Evolutionary conservation across 1,284 basidiomycete genomes (phyloP), one percentile per base, ranked within the genome.

Genomic region (Rhodotorula sp.): DNA sequence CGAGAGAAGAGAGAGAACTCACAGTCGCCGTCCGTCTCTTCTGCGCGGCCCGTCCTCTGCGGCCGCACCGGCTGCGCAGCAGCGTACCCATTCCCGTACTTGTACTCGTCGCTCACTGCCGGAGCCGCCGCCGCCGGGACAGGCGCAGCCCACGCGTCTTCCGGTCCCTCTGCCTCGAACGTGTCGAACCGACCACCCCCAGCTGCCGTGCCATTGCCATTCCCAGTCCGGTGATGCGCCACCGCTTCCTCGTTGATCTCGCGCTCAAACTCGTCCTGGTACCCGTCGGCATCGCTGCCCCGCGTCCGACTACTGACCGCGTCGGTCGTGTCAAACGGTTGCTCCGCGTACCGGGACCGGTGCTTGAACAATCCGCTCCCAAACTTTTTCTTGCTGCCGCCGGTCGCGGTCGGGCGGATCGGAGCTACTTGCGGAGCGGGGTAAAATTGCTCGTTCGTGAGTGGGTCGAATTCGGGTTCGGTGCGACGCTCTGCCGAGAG

Each of bases 241-340:
- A 19, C 19, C 52, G 47, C 14, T 5, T 62, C 71, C 55, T 61
- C 62, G 54, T 76, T 76, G 67, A 76, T 71, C 60, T 76, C 74
- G 54, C 72, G 56, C 65, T 76, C 75, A 56, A 72, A 76, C 8
- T 74, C 75, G 63, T 74, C 75, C 63, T 74, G 68, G 67, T 62
- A 76, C 38, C 64, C 68, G 55, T 71, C 72, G 31, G 34, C 21
- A 8, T 49, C 49, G 43, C 66, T 60, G 52, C 58, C 49, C 15
- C 58, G 60, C 8, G 68, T 67, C 12, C 66, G 62, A n/a, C 55
- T 66, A 43, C 54, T 56, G n/a, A 31, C 10, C 58, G 62, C 62
- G 28, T 68, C 63, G 49, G 48, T 54, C n/a, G 62, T 62, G 52
- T 72, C 64, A 54, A 69, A 68, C 47, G 66, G 66, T 48, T 67